A percentile compares a stretch with the other conserved stretches of the same genome.
Conservation (phyloP, 73 alveolate species). For the Tetrahymena thermophila region DNA sequence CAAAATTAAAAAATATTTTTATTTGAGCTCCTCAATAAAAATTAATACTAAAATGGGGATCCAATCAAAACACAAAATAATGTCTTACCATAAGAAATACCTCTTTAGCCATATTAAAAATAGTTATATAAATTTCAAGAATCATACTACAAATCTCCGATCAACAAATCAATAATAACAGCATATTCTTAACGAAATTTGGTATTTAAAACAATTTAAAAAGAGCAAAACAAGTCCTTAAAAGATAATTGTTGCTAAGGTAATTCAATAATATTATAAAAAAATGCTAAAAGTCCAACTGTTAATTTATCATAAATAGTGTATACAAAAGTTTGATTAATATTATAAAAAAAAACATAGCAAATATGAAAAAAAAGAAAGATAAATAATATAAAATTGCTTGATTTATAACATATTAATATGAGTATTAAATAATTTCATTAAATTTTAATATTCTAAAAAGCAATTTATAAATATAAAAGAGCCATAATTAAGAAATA, state of each 20-base stretch:
- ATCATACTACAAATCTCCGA: neutral
- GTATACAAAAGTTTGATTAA: neutral
- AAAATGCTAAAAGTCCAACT: neutral
- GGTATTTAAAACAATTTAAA: neutral
- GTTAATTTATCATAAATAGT: neutral
- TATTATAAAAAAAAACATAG: too few relatives aligned
- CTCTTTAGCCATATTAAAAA: neutral
- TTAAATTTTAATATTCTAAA: too few relatives aligned
- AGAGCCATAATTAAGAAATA: too few relatives aligned
- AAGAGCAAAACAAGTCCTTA: neutral
- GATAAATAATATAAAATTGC: too few relatives aligned
- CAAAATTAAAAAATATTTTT: neutral
- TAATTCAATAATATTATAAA: neutral
- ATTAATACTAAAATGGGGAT: neutral
- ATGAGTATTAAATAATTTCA: too few relatives aligned
- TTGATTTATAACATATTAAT: too few relatives aligned
- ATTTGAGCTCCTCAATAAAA: neutral
- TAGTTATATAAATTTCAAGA: neutral
- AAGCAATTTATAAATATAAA: too few relatives aligned
- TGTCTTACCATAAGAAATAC: neutral
- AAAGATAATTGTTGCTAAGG: neutral
- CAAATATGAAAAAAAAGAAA: too few relatives aligned
- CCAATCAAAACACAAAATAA: neutral
- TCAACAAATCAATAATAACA: neutral
- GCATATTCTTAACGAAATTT: neutral